Evolutionary conservation across 2,329 filamentous ascomycete genomes (phyloP).

Genomic region (Fusarium luffae): DNA sequence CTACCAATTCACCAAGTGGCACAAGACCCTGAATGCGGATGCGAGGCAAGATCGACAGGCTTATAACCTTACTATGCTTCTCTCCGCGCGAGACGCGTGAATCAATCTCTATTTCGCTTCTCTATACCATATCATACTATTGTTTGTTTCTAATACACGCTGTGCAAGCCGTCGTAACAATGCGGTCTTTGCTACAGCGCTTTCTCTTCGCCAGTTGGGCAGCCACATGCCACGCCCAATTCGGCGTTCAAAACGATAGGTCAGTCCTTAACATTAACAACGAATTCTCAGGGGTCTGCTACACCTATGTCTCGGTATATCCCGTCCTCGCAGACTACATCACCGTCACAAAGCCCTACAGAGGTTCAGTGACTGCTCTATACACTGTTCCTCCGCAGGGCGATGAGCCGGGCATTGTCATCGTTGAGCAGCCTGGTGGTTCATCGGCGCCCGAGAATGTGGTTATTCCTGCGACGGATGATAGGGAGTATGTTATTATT

Average conservation of each 20-base stretch:
- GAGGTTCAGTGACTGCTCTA: constrained; percentile 30
- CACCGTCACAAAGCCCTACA: constrained; percentile 37
- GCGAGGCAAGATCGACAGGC: neutral
- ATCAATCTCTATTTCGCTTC: neutral
- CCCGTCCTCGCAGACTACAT: constrained; percentile 41
- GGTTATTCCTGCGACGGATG: constrained; percentile 34
- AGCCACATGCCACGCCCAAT: constrained; percentile 3
- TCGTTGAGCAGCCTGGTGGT: constrained; percentile 32
- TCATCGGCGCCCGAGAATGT: constrained; percentile 25
- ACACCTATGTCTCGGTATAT: constrained; percentile 44
- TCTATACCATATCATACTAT: neutral
- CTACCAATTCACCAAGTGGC: neutral
- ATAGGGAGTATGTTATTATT: constrained; percentile 34
- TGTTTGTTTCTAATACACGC: constrained; percentile 5
- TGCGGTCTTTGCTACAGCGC: constrained; percentile 21
- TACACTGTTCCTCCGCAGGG: constrained; percentile 38
- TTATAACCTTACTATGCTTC: constrained; percentile 26
- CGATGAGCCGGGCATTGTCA: constrained; percentile 34
- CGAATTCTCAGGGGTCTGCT: constrained; percentile 38
- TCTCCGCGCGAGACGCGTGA: neutral
- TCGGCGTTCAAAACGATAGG: constrained; percentile 39
- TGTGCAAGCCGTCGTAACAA: constrained; percentile 3
- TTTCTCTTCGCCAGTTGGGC: constrained; percentile 19
- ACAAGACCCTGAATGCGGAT: constrained; percentile 23
- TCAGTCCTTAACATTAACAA: constrained; percentile 39